Percentiles rank a stretch among this genome's conserved stretches.
Conservation (phyloP, 2,329 filamentous ascomycete genomes). For the Didymosphaeria variabile region DNA sequence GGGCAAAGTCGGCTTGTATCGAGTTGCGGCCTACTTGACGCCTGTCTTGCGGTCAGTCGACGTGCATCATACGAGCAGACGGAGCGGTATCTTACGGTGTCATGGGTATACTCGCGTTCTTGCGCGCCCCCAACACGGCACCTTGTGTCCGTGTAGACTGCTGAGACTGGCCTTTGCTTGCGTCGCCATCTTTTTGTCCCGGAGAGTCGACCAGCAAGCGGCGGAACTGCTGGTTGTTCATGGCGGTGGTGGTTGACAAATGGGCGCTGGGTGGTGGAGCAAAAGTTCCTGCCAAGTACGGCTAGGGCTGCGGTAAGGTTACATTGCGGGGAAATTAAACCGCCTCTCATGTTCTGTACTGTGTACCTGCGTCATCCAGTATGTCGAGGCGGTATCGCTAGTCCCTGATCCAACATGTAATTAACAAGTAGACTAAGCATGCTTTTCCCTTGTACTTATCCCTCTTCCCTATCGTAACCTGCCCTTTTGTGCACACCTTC, state of each 20-base stretch:
- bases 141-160: slow-evolving; percentile 39
- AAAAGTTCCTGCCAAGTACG: slow-evolving; percentile 17
- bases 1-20: slow-evolving; percentile 75
- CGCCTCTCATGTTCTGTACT: background rate
- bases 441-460: too few relatives aligned
- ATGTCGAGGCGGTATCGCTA: too few relatives aligned
- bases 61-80: background rate
- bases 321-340: background rate
- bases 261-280: background rate
- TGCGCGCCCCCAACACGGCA: slow-evolving; percentile 75
- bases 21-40: slow-evolving; percentile 68
- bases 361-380: slow-evolving; percentile 4
- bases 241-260: slow-evolving; percentile 51
- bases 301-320: slow-evolving; percentile 5
- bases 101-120: slow-evolving; percentile 87
- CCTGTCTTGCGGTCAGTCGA: slow-evolving; percentile 51
- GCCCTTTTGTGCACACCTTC: too few relatives aligned
- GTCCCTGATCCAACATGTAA: background rate
- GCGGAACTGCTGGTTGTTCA: slow-evolving; percentile 97
- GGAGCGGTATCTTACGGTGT: slow-evolving; percentile 72
- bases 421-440: slow-evolving; percentile 4
- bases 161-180: slow-evolving; percentile 20
- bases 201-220: slow-evolving; percentile 72
- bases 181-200: slow-evolving; percentile 45
- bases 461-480: too few relatives aligned